These are phyloP conservation scores for Orobanche coerulescens DNA, from an alignment of 257 asterid species.

Conservation along the genomic window DNA sequence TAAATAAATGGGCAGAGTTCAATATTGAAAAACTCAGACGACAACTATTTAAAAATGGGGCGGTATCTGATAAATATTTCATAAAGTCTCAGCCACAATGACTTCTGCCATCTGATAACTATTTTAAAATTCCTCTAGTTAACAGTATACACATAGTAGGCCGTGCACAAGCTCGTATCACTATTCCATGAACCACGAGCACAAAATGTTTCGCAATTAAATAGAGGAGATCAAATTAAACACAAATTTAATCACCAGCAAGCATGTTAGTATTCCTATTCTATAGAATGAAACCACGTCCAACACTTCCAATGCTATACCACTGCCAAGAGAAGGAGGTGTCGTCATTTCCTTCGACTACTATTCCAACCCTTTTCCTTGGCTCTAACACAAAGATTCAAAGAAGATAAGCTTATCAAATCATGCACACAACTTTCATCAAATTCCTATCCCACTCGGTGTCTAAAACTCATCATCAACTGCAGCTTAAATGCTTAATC, in stretches of 20 bases:
- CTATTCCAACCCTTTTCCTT: neutral
- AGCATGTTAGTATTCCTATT: too few species aligned
- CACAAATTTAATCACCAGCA: neutral
- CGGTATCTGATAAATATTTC: constrained; percentile 6
- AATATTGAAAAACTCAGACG: too few species aligned
- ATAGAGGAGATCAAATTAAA: constrained; percentile 1
- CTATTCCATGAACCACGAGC: neutral
- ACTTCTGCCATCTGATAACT: too few species aligned
- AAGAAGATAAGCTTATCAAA: neutral
- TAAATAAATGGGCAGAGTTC: too few species aligned
- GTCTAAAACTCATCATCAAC: too few species aligned
- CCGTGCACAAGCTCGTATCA: neutral
- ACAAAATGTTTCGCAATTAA: neutral
- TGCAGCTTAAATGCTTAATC: too few species aligned
- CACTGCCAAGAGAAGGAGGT: neutral
- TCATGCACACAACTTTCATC: neutral
- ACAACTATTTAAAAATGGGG: too few species aligned
- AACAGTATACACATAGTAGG: neutral
- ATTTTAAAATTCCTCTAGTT: neutral
- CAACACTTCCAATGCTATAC: neutral
- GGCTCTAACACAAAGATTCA: neutral
- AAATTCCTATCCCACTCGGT: neutral
- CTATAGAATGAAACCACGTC: neutral
- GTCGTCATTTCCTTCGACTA: too few species aligned
- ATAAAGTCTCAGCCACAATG: too few species aligned